Percentiles rank a stretch among this genome's conserved stretches.
These are phyloP conservation scores for Leccinum longicurvipes DNA, from an alignment of 768 basidiomycete species.

Conservation along the genomic window DNA sequence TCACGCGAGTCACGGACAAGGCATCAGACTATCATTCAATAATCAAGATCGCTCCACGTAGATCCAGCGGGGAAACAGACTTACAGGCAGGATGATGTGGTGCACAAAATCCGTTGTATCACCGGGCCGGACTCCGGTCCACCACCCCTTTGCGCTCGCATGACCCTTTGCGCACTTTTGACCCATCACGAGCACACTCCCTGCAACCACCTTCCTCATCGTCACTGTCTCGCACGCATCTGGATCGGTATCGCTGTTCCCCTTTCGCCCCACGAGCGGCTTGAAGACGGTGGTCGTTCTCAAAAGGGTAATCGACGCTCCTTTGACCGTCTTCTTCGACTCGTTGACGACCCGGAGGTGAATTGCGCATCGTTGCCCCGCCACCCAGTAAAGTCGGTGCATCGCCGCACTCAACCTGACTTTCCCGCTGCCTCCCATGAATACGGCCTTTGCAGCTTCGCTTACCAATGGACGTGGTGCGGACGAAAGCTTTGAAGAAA, in stretches of 20 bases:
- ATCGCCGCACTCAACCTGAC: conserved; percentile 64
- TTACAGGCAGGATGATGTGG: conserved; percentile 70
- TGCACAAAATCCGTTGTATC: conserved; percentile 64
- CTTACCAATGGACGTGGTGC: conserved; percentile 58
- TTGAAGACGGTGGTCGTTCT: conserved; percentile 67
- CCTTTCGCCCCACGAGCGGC: conserved; percentile 35
- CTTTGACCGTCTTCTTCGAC: conserved; percentile 65
- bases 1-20: conserved; percentile 62
- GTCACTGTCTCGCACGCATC: conserved; percentile 65
- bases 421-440: conserved; percentile 62
- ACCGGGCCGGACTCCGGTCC: conserved; percentile 72
- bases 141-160: conserved; percentile 86
- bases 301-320: conserved; percentile 57
- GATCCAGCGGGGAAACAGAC: conserved; percentile 25
- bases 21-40: conserved; percentile 53
- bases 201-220: conserved; percentile 59
- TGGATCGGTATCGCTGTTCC: conserved; percentile 38
- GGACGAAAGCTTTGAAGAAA: conserved; percentile 56
- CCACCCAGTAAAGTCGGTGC: conserved; percentile 74
- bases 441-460: conserved; percentile 49
- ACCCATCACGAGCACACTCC: conserved; percentile 62
- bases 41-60: conserved; percentile 2
- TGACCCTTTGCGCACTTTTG: conserved; percentile 60
- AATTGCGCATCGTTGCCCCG: conserved; percentile 75
- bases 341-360: conserved; percentile 64